Evolutionary conservation across 257 asterid genomes (phyloP), one percentile per base, ranked within the genome.

Genomic region (Henckelia pumila): DNA sequence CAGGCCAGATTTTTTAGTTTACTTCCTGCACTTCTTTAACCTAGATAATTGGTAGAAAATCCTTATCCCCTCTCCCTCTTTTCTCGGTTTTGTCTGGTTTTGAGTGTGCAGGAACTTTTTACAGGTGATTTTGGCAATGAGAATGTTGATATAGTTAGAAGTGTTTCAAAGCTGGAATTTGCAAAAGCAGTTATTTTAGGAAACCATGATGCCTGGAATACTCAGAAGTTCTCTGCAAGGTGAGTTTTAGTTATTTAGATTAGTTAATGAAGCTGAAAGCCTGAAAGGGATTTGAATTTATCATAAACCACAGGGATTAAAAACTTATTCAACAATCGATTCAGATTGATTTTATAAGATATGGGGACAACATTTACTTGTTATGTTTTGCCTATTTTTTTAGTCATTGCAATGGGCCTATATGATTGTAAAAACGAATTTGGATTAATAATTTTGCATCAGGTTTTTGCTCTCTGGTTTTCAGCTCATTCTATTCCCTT

Each of bases 71-170:
- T 61, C 61, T 14, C 58, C 47, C 50, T 40, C n/a, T 40, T 13
- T 14, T 14, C 6, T 40, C n/a, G 6, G 17, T 40, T 14, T 14
- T 40, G 50, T 40, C 17, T 40, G n/a, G 57, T 72, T 73, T 83
- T 56, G 32, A 59, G 78, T 56, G 35, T 49, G 17, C 62, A 55
- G 44, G 72, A 69, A 44, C 69, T 62, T 72, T 76, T 59, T 78
- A 75, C 84, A 93, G 98, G 98, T 85, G 98, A 93, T 83, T 86
- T 93, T 80, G 98, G 97, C 64, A 88, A 92, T 86, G 98, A 85
- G 85, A 92, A 88, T 66, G 95, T 83, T 63, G 89, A 83, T 63
- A 84, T 92, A 32, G 97, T 89, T 56, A 58, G 76, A 73, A 89
- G 93, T 73, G 73, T 89, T 79, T 86, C 98, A 47, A 79, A 73